phyloP scores from a whole-genome alignment of 1,284 basidiomycete genomes.

The Caloboletus firmus region DNA sequence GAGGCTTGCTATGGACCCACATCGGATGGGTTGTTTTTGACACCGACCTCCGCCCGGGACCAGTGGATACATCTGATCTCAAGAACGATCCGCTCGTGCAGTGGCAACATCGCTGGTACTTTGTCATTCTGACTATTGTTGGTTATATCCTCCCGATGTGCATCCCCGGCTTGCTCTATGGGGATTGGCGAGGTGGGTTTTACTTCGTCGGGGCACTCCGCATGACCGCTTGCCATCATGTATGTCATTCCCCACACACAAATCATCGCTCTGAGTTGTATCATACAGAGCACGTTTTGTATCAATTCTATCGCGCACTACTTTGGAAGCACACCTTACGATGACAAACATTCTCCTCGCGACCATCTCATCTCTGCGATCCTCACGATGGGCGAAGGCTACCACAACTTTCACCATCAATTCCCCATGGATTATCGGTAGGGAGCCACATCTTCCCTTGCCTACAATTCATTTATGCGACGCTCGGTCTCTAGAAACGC shows the following conservation, averaged over 20 bases:
- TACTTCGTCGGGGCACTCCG: conserved; percentile 74
- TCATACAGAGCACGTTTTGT: conserved; percentile 76
- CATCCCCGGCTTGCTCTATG: conserved; percentile 77
- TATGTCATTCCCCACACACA: conserved; percentile 40
- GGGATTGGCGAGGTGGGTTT: conserved; percentile 82
- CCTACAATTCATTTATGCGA: conserved; percentile 4
- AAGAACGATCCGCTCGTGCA: conserved; percentile 70
- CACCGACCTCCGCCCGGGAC: conserved; percentile 73
- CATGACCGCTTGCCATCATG: conserved; percentile 77
- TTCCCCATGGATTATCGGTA: conserved; percentile 63
- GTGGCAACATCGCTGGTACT: conserved; percentile 85
- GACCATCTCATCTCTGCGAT: conserved; percentile 87
- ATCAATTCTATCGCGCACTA: conserved; percentile 92
- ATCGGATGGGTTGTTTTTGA: conserved; percentile 91
- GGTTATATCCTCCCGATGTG: conserved; percentile 74
- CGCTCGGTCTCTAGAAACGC: conserved; percentile 38
- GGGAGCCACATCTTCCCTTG: background rate
- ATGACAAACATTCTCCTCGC: conserved; percentile 79
- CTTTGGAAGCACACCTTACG: conserved; percentile 81
- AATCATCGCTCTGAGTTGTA: conserved; percentile 8
- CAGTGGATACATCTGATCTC: conserved; percentile 81
- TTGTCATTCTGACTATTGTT: conserved; percentile 61
- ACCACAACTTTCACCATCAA: conserved; percentile 91
- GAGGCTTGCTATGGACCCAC: conserved; percentile 82
- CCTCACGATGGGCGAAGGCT: conserved; percentile 88